Base-by-base conservation (phyloP, 768 basidiomycete genomes). In the Pseudohyphozyma bogoriensis region DNA sequence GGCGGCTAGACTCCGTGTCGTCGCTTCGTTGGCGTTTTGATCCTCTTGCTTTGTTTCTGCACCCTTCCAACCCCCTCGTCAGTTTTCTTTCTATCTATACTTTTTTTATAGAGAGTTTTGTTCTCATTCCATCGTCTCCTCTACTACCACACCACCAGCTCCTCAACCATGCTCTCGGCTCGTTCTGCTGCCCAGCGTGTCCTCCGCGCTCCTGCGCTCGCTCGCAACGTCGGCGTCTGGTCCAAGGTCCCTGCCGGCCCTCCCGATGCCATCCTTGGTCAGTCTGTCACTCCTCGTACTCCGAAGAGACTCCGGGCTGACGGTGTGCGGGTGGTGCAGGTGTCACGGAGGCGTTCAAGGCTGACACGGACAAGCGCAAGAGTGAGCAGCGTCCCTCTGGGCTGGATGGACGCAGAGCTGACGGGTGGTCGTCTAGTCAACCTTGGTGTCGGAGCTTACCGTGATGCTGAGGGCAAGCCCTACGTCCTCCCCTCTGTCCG, bases 401-500 rank as follows among this genome's bases (percentile, higher is more conserved):
- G n/a, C n/a, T n/a, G n/a, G n/a, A n/a, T n/a, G n/a, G n/a, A n/a
- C n/a, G n/a, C n/a, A n/a, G n/a, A n/a, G n/a, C n/a, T n/a, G n/a
- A n/a, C n/a, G n/a, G n/a, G n/a, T n/a, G n/a, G n/a, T n/a, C n/a
- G n/a, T n/a, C n/a, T n/a, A n/a, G n/a, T 92, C 74, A 93, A 93
- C 73, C 79, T 95, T 28, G 89, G 90, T 40, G 90, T 91, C 47
- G 91, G 90, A 47, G 91, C 90, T 11, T 95, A 95, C 73, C 81
- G 90, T 67, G 91, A 92, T 70, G 81, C 90, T 68, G 73, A 87
- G 69, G 82, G 79, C 74, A 92, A 86, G 75, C 85, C 90, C 18
- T 95, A 89, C 88, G 82, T 93, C 29, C 81, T 95, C 31, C 90
- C 90, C 26, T 88, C 89, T 32, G 85, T 95, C 18, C 87, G 85